Evolutionary conservation across 345 rosid species (phyloP), one percentile per base, ranked within the genome.

Genomic region (Mangifera indica): DNA sequence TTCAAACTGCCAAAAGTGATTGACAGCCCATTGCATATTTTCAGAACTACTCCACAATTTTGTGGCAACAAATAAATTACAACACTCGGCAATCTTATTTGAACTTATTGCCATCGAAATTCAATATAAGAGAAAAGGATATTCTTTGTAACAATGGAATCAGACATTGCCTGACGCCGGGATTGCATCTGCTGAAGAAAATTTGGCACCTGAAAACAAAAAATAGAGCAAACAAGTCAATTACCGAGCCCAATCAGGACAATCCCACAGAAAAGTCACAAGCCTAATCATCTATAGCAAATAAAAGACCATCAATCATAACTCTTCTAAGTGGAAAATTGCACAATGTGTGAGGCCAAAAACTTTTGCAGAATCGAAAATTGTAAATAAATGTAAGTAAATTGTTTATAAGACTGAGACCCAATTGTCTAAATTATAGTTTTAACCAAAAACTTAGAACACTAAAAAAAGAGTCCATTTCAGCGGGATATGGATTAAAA

Each of bases 151-250:
- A 90, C 82, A 66, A 90, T 85, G 84, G 91, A 82, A 59, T 84
- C 92, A 2, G 96, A 86, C 96, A 90, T 90, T 24, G 91, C 84
- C 67, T 90, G 96, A 69, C 88, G 88, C 84, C 92, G 85, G 51
- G 82, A 69, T 81, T 90, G 96, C 96, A 90, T 88, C 82, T 87
- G 88, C 83, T 78, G 86, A 75, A 88, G 93, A 80, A 91, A 87
- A 80, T 82, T 84, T 77, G 86, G 87, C 76, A 89, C 89, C 92
- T 89, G 87, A 74, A 79, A 77, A 74, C 8, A 71, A 66, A 80
- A 70, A 65, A 42, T 29, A 72, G 18, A 5, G 4, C 55, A 69
- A 72, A 66, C 68, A 26, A 59, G 11, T 71, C 26, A 78, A 6
- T 63, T 18, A 71, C 2, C 49, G 49, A 65, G 61, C 42, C 26